Evolutionary conservation across 495 filamentous ascomycete species (phyloP), one percentile per base, ranked within the genome.

Genomic region (Neurospora hispaniola): DNA sequence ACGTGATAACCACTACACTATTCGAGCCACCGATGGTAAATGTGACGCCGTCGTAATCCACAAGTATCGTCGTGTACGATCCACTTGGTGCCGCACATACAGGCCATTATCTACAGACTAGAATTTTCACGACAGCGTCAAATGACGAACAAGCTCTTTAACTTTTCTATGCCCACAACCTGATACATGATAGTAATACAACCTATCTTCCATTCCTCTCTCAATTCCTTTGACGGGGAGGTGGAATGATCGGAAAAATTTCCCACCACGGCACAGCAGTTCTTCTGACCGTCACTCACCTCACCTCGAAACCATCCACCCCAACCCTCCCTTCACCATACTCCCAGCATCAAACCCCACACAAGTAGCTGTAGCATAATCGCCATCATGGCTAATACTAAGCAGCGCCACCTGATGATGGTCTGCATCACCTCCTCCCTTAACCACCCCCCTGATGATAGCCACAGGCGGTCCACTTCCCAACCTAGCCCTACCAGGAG

Each of bases 371-470:
- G 77, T 76, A 2, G 82, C 79, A 66, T 80, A 84, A 3, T 79
- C 77, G 5, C 76, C 77, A 54, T 84, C 82, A 54, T 84, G 82
- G 39, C 78, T 80, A 43, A 84, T 84, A 46, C 81, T 84, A 3
- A 84, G 44, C 54, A 69, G 70, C 18, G 75, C 81, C 69, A 75
- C 70, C 70, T 76, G 75, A 14, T 76, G 69, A 5, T 38, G 2
- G 0, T 40, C 69, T 20, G 42, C 0, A n/a, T 46, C n/a, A n/a
- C n/a, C n/a, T n/a, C n/a, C 43, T 46, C 43, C 8, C 43, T 23
- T 27, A 12, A 31, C 27, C 35, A 14, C 31, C 1, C 54, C 54
- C 12, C 54, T 75, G 20, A 81, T 77, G 11, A 81, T 12, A n/a
- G 76, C 80, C 5, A 81, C 59, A 0, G 80, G 80, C 14, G 76